Conservation (phyloP, 495 filamentous ascomycete species). For the Podospora appendiculata region DNA sequence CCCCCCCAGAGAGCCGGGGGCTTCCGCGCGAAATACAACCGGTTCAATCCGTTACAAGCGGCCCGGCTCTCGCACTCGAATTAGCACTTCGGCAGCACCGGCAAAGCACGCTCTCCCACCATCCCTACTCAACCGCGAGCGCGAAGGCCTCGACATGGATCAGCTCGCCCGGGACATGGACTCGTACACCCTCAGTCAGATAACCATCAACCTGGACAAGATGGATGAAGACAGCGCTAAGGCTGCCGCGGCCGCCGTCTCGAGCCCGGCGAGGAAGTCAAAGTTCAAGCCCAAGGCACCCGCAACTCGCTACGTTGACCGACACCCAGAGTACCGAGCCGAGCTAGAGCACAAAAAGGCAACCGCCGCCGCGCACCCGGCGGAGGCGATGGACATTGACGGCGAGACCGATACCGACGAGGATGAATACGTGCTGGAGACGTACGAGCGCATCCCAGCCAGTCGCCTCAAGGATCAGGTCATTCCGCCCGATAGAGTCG, state of each 20-base stretch:
- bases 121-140: slow-evolving; percentile 30
- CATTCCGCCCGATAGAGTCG: slow-evolving; percentile 31
- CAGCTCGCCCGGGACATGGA: slow-evolving; percentile 42
- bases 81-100: not conserved
- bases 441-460: slow-evolving; percentile 44
- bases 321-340: slow-evolving; percentile 32
- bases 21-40: not conserved
- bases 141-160: slow-evolving; percentile 33
- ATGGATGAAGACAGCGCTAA: slow-evolving; percentile 23
- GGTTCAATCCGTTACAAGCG: slow-evolving; percentile 10
- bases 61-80: slow-evolving; percentile 10
- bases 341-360: slow-evolving; percentile 3
- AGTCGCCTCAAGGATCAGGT: slow-evolving; percentile 31
- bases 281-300: slow-evolving; percentile 41
- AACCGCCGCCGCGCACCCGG: not conserved
- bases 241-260: slow-evolving; percentile 6
- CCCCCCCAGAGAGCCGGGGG: not conserved
- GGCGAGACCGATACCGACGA: slow-evolving; percentile 33
- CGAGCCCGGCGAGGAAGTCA: slow-evolving; percentile 9
- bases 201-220: slow-evolving; percentile 32
- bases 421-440: slow-evolving; percentile 44
- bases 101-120: slow-evolving; percentile 29
- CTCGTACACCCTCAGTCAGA: slow-evolving; percentile 40
- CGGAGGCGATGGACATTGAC: slow-evolving; percentile 22
- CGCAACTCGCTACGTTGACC: slow-evolving; percentile 37